These are phyloP conservation scores for Candida nonsorbophila DNA, from an alignment of 805 yeast species.

Conservation along the genomic window DNA sequence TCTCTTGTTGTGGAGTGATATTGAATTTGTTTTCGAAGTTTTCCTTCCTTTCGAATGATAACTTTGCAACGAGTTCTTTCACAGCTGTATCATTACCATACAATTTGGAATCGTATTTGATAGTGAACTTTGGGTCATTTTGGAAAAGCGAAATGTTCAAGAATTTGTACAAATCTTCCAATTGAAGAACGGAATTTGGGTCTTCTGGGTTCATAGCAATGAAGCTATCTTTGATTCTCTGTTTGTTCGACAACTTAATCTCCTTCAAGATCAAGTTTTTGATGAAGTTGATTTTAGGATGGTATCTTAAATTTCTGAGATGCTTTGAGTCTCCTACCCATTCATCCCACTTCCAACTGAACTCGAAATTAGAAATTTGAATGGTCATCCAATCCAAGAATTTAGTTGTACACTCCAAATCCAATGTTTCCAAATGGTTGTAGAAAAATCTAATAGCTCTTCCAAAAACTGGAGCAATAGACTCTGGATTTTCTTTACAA, in stretches of 20 bases:
- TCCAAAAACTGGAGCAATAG: slow-evolving; percentile 93
- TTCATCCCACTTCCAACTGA: slow-evolving; percentile 97
- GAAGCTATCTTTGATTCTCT: slow-evolving; percentile 66
- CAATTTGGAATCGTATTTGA: slow-evolving; percentile 29
- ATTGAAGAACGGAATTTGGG: slow-evolving; percentile 24
- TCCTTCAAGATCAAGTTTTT: slow-evolving; percentile 80
- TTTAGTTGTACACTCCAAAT: slow-evolving; percentile 68
- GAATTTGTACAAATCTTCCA: slow-evolving; percentile 36
- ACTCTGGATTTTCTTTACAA: slow-evolving; percentile 63
- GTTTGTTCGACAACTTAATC: slow-evolving; percentile 71
- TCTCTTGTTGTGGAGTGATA: slow-evolving; percentile 9
- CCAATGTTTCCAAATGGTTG: slow-evolving; percentile 58
- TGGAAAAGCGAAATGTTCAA: slow-evolving; percentile 30
- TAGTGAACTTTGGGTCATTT: slow-evolving; percentile 20
- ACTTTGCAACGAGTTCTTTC: slow-evolving; percentile 18
- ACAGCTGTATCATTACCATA: slow-evolving; percentile 27
- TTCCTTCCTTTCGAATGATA: slow-evolving; percentile 18
- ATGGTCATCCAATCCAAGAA: slow-evolving; percentile 88
- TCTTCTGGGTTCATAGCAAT: slow-evolving; percentile 25
- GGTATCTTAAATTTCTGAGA: slow-evolving; percentile 44
- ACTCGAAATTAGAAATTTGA: slow-evolving; percentile 89
- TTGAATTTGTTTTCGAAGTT: slow-evolving; percentile 3
- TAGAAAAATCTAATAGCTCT: slow-evolving; percentile 84
- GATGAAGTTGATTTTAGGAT: slow-evolving; percentile 71
- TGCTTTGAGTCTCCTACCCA: slow-evolving; percentile 65